Conservation (phyloP, 345 rosid genomes). For the Limnanthes douglasii region DNA sequence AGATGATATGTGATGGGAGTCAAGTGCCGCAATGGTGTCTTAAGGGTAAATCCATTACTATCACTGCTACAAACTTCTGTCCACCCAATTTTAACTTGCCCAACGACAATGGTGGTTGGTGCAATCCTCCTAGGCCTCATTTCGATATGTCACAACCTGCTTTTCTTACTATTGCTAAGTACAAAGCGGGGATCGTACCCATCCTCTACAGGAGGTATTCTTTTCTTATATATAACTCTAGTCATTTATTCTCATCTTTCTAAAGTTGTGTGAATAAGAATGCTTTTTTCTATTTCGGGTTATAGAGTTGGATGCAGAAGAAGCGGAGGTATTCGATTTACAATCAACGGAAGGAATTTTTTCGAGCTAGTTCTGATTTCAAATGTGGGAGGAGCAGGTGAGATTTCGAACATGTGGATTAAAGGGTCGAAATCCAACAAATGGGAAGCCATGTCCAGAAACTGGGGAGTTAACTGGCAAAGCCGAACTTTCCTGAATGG, state of each 20-base stretch:
- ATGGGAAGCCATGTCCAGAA: slow-evolving; percentile 52
- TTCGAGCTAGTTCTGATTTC: slow-evolving; percentile 56
- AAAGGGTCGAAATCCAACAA: slow-evolving; percentile 35
- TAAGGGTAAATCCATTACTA: slow-evolving; percentile 36
- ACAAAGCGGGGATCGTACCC: slow-evolving; percentile 63
- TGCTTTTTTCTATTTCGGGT: too few species aligned
- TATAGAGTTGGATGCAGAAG: slow-evolving; percentile 44
- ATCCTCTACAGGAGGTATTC: slow-evolving; percentile 38
- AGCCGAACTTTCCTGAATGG: slow-evolving; percentile 47
- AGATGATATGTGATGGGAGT: slow-evolving; percentile 33
- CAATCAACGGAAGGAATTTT: slow-evolving; percentile 41
- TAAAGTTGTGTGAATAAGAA: not conserved
- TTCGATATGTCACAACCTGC: slow-evolving; percentile 79
- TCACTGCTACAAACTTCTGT: slow-evolving; percentile 72
- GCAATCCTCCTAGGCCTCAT: slow-evolving; percentile 60
- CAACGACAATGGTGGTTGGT: slow-evolving; percentile 69
- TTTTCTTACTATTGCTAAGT: slow-evolving; percentile 51
- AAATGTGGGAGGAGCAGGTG: slow-evolving; percentile 52
- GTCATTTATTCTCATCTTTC: too few species aligned
- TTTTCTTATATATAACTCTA: too few species aligned
- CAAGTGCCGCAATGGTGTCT: slow-evolving; percentile 55
- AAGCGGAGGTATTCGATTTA: slow-evolving; percentile 51
- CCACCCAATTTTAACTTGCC: slow-evolving; percentile 58
- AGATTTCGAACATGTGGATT: slow-evolving; percentile 33
- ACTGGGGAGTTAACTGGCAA: slow-evolving; percentile 66